Evolutionary conservation across 2,329 filamentous ascomycete genomes (phyloP).

Genomic region (Ascomycota sp.): DNA sequence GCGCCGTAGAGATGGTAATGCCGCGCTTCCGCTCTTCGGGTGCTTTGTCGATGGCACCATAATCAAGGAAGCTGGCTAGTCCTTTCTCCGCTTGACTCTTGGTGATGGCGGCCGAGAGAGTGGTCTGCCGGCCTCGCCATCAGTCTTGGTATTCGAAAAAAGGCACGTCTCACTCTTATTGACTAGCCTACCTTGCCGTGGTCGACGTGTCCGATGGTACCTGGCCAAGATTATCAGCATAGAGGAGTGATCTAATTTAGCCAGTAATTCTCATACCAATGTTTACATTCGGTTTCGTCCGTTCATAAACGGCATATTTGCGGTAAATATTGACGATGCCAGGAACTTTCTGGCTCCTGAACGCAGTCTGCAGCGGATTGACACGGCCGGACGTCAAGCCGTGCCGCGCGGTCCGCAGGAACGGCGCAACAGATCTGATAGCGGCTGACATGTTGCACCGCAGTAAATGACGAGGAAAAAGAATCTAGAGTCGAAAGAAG

Average conservation of each 20-base stretch:
- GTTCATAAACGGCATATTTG: conserved; percentile 55
- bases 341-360: conserved; percentile 40
- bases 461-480: conserved; percentile 7
- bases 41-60: conserved; percentile 95
- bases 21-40: conserved; percentile 98
- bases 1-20: conserved; percentile 96
- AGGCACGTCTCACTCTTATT: background rate
- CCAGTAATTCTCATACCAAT: conserved; percentile 43
- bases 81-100: conserved; percentile 95
- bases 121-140: conserved; percentile 46
- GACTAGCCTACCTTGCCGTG: conserved; percentile 66
- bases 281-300: conserved; percentile 94
- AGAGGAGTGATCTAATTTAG: background rate
- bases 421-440: conserved; percentile 56
- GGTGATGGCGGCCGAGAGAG: conserved; percentile 93
- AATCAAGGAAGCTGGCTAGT: conserved; percentile 84
- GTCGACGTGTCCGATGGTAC: conserved; percentile 98
- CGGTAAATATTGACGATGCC: conserved; percentile 45
- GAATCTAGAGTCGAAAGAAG: conserved; percentile 8
- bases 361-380: conserved; percentile 57
- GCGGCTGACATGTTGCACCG: conserved; percentile 53
- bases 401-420: conserved; percentile 63
- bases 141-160: background rate
- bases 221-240: conserved; percentile 17
- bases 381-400: conserved; percentile 48